Evolutionary conservation across 176 grass and related monocot genomes (phyloP).

Genomic region (Panicum miliaceum): DNA sequence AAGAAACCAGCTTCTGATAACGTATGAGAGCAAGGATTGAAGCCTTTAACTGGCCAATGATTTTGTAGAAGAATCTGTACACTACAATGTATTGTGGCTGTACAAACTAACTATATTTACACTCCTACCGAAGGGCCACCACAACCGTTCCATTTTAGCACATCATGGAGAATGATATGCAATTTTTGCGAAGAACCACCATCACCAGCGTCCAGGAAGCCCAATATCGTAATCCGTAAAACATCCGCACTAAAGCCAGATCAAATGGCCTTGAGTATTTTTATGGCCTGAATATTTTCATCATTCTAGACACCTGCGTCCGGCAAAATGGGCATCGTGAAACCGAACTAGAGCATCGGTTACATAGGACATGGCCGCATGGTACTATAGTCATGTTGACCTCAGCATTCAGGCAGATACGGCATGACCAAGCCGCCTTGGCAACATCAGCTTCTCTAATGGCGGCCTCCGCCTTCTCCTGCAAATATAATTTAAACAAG

Average conservation of each 20-base stretch:
- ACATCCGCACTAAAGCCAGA: neutral
- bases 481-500: conserved; percentile 34
- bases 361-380: conserved; percentile 90
- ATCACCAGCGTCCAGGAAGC: conserved; percentile 3
- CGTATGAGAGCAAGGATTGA: neutral
- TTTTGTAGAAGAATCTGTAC: conserved; percentile 15
- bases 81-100: conserved; percentile 26
- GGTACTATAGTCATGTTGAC: conserved; percentile 82
- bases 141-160: neutral
- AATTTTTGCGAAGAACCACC: neutral
- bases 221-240: neutral
- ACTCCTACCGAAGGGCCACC: neutral
- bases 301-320: conserved; percentile 71
- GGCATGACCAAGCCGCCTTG: conserved; percentile 86
- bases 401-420: conserved; percentile 79
- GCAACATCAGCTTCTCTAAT: conserved; percentile 83
- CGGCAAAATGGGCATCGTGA: conserved; percentile 92
- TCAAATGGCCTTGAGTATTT: neutral
- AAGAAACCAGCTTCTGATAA: neutral
- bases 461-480: conserved; percentile 83
- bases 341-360: conserved; percentile 75
- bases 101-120: conserved; percentile 51
- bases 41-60: neutral
- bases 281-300: conserved; percentile 94
- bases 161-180: conserved; percentile 9